Conservation (phyloP, 83 land plant genomes). For the Picea engelmannii region DNA sequence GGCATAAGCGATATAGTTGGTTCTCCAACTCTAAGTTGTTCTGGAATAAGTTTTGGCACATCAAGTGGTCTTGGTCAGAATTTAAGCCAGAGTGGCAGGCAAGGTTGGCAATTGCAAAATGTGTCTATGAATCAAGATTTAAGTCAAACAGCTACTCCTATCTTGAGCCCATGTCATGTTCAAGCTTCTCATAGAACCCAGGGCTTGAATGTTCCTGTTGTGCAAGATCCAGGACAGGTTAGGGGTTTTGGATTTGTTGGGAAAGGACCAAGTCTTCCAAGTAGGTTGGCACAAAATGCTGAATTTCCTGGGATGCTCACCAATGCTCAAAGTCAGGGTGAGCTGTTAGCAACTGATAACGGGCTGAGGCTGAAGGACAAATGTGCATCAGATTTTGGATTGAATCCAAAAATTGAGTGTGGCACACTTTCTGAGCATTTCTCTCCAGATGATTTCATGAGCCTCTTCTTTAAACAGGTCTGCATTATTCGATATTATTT, state of each 20-base stretch:
- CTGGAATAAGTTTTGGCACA: slow-evolving; percentile 12
- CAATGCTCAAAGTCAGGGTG: slow-evolving; percentile 16
- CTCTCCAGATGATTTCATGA: slow-evolving; percentile 40
- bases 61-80: slow-evolving; percentile 9
- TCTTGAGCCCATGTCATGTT: slow-evolving; percentile 17
- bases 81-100: not conserved
- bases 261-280: slow-evolving; percentile 43
- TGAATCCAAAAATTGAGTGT: slow-evolving; percentile 22
- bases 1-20: slow-evolving; percentile 13
- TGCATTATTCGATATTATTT: not conserved
- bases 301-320: slow-evolving; percentile 19
- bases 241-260: slow-evolving; percentile 44
- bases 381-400: slow-evolving; percentile 21
- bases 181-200: slow-evolving; percentile 20
- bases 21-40: not conserved
- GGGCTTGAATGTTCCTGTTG: not conserved
- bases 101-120: slow-evolving; percentile 26
- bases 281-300: slow-evolving; percentile 49
- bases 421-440: slow-evolving; percentile 18
- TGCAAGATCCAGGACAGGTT: slow-evolving; percentile 26
- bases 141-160: slow-evolving; percentile 15
- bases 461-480: slow-evolving; percentile 46
- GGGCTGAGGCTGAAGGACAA: slow-evolving; percentile 38
- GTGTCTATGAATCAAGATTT: slow-evolving; percentile 1
- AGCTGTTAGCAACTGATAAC: slow-evolving; percentile 9